Percentiles rank a stretch among this genome's conserved stretches.
phyloP scores from a whole-genome alignment of 192 early-diverging fungal genomes.

The Backusella luteola region DNA sequence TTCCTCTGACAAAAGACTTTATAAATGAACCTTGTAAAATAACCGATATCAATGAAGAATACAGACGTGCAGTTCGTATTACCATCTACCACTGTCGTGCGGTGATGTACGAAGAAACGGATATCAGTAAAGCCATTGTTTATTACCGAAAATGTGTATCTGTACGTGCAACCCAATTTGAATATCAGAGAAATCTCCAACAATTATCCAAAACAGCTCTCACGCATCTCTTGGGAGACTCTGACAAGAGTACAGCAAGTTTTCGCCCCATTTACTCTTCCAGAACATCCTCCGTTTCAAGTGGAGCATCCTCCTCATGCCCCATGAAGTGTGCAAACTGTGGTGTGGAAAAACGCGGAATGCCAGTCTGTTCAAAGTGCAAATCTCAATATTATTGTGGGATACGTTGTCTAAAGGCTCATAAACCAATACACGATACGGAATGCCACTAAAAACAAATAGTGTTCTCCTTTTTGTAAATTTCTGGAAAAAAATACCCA shows the following conservation, averaged over 20 bases:
- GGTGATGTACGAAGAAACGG: slow-evolving; percentile 12
- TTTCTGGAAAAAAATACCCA: slow-evolving; percentile 7
- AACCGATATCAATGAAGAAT: slow-evolving; percentile 5
- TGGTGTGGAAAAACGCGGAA: slow-evolving; percentile 28
- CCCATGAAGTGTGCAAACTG: slow-evolving; percentile 21
- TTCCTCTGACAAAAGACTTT: neutral
- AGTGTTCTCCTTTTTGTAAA: neutral
- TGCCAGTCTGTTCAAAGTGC: slow-evolving; percentile 35
- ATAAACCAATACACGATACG: slow-evolving; percentile 17
- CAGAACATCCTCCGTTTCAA: slow-evolving; percentile 11
- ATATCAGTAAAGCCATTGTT: slow-evolving; percentile 14
- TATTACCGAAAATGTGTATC: slow-evolving; percentile 34
- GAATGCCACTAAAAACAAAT: slow-evolving; percentile 10
- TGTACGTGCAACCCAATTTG: slow-evolving; percentile 14
- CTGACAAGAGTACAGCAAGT: neutral
- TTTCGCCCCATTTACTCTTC: neutral
- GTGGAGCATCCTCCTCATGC: slow-evolving; percentile 10
- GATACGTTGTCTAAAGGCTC: slow-evolving; percentile 20
- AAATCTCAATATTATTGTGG: slow-evolving; percentile 30
- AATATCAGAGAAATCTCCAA: slow-evolving; percentile 11
- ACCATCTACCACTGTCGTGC: slow-evolving; percentile 34
- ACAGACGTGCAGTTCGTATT: slow-evolving; percentile 24
- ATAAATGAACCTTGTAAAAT: neutral
- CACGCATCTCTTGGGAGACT: neutral
- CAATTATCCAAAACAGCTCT: slow-evolving; percentile 3